Evolutionary conservation across 306 rosid species (phyloP), one percentile per base, ranked within the genome.

Genomic region (Cucurbita argyrosperma): DNA sequence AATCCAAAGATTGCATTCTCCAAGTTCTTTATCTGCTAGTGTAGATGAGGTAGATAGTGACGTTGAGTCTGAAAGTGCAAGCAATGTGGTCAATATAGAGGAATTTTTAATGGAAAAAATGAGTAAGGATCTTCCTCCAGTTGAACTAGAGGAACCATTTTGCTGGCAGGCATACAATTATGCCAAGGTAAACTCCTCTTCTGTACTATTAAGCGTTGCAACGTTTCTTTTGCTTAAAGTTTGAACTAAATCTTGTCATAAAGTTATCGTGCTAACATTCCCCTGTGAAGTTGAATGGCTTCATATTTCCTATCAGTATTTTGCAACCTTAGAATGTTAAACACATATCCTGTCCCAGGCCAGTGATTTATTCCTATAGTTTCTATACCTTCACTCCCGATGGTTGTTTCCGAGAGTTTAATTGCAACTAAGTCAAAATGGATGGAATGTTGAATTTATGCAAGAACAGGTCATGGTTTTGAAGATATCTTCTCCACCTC

Each of bases 101-200:
- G 99, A 91, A 39, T 80, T 86, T 82, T 79, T 95, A 78, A 88
- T 84, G 87, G 92, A 91, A 78, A 91, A 91, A 88, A 89, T 89
- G 89, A 91, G 72, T 81, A 95, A 89, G 82, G 90, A 89, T 85
- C 97, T 95, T 84, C 91, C 93, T 82, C 90, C 96, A 10, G 96
- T 85, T 72, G 96, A 95, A 46, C 51, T 46, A 10, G 99, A 91
- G 80, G 97, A 94, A 84, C 96, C 97, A 84, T 94, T 91, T 85
- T 91, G 90, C 87, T 94, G 99, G 99, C 96, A 84, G 82, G 97
- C 97, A 23, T 94, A 91, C 82, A 91, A 91, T 78, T 91, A 85
- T 73, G 97, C 99, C 40, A 94, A 89, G 85, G 99, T 94, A 85
- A 26, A 79, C 63, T 21, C 19, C 74, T 59, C 47, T 60, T 35